Percentiles rank a stretch among this genome's conserved stretches.
Evolutionary conservation across 202 grass and related monocot genomes (phyloP).

Genomic region (Schoenoplectus tabernaemontani): DNA sequence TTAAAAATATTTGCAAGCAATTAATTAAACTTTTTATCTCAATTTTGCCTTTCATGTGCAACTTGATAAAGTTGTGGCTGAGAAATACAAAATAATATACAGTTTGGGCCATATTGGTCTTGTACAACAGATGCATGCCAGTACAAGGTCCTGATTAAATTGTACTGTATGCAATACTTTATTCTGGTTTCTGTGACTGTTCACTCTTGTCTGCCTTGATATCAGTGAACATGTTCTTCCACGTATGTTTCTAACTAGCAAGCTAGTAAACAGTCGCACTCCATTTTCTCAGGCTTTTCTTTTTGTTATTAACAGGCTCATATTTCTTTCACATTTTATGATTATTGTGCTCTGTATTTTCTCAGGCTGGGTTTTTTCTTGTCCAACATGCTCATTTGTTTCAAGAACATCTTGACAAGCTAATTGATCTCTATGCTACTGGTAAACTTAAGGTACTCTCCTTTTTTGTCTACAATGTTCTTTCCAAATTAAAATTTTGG

Average conservation of each 20-base stretch:
- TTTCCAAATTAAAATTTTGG: neutral
- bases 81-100: neutral
- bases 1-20: neutral
- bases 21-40: neutral
- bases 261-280: neutral
- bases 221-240: neutral
- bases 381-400: slow-evolving; percentile 53
- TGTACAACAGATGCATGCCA: too few relatives aligned
- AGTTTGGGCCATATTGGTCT: neutral
- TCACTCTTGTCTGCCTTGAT: neutral
- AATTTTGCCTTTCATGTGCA: neutral
- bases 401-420: slow-evolving; percentile 71
- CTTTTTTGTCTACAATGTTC: neutral
- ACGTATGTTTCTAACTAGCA: neutral
- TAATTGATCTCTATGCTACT: slow-evolving; percentile 52
- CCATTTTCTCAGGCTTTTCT: slow-evolving; percentile 36
- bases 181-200: neutral
- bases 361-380: slow-evolving; percentile 77
- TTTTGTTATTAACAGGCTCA: slow-evolving; percentile 39
- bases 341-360: neutral
- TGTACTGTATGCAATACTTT: neutral
- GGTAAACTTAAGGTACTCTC: slow-evolving; percentile 69
- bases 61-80: neutral
- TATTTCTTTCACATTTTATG: slow-evolving; percentile 4
- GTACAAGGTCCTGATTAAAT: neutral